Conservation (phyloP, 2,329 filamentous ascomycete genomes). For the Diplodia mutila region DNA sequence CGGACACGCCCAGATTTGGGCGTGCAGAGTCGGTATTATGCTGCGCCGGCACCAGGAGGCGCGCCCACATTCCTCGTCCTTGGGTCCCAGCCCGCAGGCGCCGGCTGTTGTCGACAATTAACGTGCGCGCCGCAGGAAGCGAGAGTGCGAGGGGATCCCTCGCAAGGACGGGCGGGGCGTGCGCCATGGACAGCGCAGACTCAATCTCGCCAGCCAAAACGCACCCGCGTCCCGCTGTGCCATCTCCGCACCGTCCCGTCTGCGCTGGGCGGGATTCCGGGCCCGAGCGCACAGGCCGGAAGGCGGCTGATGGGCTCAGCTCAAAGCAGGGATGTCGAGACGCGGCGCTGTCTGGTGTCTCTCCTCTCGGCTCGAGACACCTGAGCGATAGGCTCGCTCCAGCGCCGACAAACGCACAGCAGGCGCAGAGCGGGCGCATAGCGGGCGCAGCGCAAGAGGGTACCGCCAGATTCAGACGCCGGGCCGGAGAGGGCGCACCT, state of each 20-base stretch:
- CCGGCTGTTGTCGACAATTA: not conserved
- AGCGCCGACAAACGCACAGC: slow-evolving; percentile 2
- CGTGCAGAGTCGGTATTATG: slow-evolving; percentile 2
- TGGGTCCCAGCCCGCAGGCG: not conserved
- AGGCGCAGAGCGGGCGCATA: slow-evolving; percentile 15
- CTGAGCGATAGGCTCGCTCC: slow-evolving; percentile 7
- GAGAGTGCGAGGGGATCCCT: slow-evolving; percentile 10
- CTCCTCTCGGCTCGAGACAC: slow-evolving; percentile 19
- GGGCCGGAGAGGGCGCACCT: not conserved
- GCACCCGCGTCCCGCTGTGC: slow-evolving; percentile 13
- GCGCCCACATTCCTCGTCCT: not conserved
- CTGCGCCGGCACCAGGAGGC: not conserved
- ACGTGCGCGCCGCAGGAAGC: slow-evolving; percentile 11
- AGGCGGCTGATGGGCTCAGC: slow-evolving; percentile 9
- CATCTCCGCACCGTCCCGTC: slow-evolving; percentile 21
- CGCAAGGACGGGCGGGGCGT: not conserved
- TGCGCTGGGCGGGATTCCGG: slow-evolving; percentile 13
- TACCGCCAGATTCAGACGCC: not conserved
- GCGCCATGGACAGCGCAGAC: not conserved
- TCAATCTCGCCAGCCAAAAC: slow-evolving; percentile 21
- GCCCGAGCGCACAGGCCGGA: slow-evolving; percentile 3
- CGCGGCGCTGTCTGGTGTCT: slow-evolving; percentile 20
- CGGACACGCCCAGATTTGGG: too few relatives aligned
- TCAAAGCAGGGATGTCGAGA: slow-evolving; percentile 15
- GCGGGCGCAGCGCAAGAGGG: not conserved